Percentiles rank a stretch among this genome's conserved stretches.
Evolutionary conservation across 257 asterid genomes (phyloP).

Genomic region (Solanum sejunctum): DNA sequence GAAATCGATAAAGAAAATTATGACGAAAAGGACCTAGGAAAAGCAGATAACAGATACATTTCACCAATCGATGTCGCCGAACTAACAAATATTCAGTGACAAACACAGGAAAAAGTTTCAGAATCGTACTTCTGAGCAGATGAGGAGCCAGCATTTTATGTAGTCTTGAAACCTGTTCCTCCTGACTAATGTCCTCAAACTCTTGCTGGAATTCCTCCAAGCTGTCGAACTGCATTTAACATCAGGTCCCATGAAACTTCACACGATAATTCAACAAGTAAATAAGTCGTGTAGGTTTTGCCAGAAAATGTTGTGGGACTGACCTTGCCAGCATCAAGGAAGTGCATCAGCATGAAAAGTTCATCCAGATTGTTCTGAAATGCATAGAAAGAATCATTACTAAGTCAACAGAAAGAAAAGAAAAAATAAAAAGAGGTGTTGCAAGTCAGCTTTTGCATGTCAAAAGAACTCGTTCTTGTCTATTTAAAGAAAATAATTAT

Average conservation of each 20-base stretch:
- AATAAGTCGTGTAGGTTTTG: background rate
- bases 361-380: constrained; percentile 98
- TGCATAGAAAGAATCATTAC: constrained; percentile 15
- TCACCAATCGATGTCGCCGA: background rate
- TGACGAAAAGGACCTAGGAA: background rate
- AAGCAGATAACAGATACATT: background rate
- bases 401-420: background rate
- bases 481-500: background rate
- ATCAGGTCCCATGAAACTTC: background rate
- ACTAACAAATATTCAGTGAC: constrained; percentile 6
- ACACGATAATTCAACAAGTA: background rate
- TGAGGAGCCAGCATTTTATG: constrained; percentile 98
- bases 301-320: constrained; percentile 14
- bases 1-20: background rate
- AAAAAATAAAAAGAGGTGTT: background rate
- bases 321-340: constrained; percentile 99
- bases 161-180: constrained; percentile 96
- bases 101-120: constrained; percentile 12
- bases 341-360: constrained; percentile 99
- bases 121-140: constrained; percentile 77
- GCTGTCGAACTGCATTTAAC: constrained; percentile 61
- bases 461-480: background rate
- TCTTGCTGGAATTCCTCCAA: constrained; percentile 94
- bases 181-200: constrained; percentile 97
- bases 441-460: background rate